Evolutionary conservation across 768 basidiomycete genomes (phyloP).

Genomic region (Lentinula raphanica): DNA sequence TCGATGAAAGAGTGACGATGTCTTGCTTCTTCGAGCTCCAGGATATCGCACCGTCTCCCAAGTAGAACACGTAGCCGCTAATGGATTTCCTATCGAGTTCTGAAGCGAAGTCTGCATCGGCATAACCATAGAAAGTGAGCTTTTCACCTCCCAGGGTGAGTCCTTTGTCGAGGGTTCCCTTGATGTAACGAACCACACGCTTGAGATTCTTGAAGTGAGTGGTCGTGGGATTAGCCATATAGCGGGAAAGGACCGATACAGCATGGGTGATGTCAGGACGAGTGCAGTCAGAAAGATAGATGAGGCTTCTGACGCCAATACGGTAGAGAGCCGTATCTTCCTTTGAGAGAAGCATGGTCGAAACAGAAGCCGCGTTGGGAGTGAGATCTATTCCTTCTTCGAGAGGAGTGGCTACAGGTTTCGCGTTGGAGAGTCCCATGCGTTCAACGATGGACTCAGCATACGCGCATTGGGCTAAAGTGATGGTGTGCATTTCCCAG

Average conservation of each 20-base stretch:
- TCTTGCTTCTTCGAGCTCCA: slow-evolving; percentile 28
- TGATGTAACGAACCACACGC: slow-evolving; percentile 24
- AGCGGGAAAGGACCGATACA: slow-evolving; percentile 19
- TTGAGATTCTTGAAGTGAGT: slow-evolving; percentile 17
- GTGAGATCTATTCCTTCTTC: slow-evolving; percentile 5
- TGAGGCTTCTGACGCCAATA: slow-evolving; percentile 18
- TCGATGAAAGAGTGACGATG: slow-evolving; percentile 28
- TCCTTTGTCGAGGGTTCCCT: slow-evolving; percentile 13
- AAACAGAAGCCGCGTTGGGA: slow-evolving; percentile 6
- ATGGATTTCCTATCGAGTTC: slow-evolving; percentile 22
- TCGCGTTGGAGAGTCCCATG: slow-evolving; percentile 13
- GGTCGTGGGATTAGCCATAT: slow-evolving; percentile 20
- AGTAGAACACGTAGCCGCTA: slow-evolving; percentile 18
- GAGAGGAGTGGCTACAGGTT: slow-evolving; percentile 17
- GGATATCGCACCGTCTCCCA: slow-evolving; percentile 5
- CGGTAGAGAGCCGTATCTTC: slow-evolving; percentile 11
- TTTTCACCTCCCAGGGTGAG: slow-evolving; percentile 13
- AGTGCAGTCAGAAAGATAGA: slow-evolving; percentile 20
- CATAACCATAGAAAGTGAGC: slow-evolving; percentile 10
- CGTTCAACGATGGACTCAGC: slow-evolving; percentile 16
- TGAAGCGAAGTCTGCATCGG: slow-evolving; percentile 22
- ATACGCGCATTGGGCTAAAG: slow-evolving; percentile 23
- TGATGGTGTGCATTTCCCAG: slow-evolving; percentile 16
- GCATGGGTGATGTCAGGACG: slow-evolving; percentile 23
- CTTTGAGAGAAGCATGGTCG: slow-evolving; percentile 8